Base-by-base conservation (phyloP, 2,329 filamentous ascomycete genomes). In the Hypoxylon sp. region DNA sequence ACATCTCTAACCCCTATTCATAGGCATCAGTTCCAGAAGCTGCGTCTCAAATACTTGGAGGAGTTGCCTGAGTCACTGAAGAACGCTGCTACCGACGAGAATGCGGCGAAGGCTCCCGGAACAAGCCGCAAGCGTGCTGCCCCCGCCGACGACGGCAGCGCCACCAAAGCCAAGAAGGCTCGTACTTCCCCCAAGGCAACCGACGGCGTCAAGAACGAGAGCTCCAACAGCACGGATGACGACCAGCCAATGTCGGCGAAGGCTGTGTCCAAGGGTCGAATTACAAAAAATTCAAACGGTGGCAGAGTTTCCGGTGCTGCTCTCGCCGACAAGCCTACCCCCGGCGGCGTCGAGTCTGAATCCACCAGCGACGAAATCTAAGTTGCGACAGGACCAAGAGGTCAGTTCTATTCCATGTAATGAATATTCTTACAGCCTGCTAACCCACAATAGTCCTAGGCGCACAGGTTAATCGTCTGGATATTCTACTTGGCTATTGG, bases 1-100 rank as follows among this genome's bases (percentile, higher is more conserved):
- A 30, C n/a, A 27, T 7, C 2, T 54, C 59, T 67, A 46, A 70
- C n/a, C 6, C 40, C 8, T n/a, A 2, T 31, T 55, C 25, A 33
- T 2, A 70, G 67, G 40, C 55, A 67, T 2, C 64, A 68, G 13
- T 70, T 65, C 25, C 64, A 62, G 6, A 63, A 49, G 14, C 49
- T 70, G 0, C 64, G 64, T 6, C n/a, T 3, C 1, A 1, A 25
- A 5, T 67, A 54, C 30, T 17, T 65, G 5, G 25, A 20, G 0
- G 53, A 60, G 3, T n/a, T 49, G 10, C 46, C 57, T 6, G 27
- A 20, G 6, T 13, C 20, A 4, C 13, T 17, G 44, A 30, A 40
- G 46, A 25, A 37, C 6, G n/a, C 5, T 17, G 4, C 46, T 11
- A 30, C n/a, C 14, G 10, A 25, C 13, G 37, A 4, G 2, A 42